Evolutionary conservation across 2,329 filamentous ascomycete genomes (phyloP).

Genomic region (Drechmeria coniospora): DNA sequence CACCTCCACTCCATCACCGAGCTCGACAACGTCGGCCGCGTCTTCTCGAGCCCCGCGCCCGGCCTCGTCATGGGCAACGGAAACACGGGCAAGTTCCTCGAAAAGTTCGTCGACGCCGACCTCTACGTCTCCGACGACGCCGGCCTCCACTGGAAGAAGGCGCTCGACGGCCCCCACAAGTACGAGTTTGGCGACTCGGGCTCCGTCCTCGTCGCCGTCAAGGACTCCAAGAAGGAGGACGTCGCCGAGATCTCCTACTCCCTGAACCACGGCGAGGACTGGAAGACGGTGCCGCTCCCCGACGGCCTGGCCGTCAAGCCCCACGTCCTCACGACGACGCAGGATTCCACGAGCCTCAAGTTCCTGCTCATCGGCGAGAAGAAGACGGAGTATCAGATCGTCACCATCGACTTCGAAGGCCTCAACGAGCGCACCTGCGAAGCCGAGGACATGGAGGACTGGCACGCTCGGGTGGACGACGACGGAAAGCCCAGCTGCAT

Average conservation of each 20-base stretch:
- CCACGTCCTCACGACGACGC: conserved; percentile 66
- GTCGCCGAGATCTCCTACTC: conserved; percentile 55
- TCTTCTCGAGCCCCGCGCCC: conserved; percentile 88
- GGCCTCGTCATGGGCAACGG: conserved; percentile 89
- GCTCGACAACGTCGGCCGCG: conserved; percentile 62
- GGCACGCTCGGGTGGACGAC: conserved; percentile 70
- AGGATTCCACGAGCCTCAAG: conserved; percentile 83
- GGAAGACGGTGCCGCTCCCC: conserved; percentile 57
- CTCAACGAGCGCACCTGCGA: conserved; percentile 69
- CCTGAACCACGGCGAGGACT: conserved; percentile 74
- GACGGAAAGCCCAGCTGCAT: conserved; percentile 73
- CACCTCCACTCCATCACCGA: conserved; percentile 90
- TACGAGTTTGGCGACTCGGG: conserved; percentile 95
- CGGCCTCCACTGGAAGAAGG: conserved; percentile 66
- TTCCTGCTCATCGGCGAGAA: conserved; percentile 63
- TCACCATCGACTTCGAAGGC: conserved; percentile 70
- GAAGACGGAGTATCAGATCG: conserved; percentile 43
- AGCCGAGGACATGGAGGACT: conserved; percentile 68
- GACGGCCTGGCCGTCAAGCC: conserved; percentile 53
- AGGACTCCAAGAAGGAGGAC: conserved; percentile 52
- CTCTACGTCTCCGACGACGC: conserved; percentile 86
- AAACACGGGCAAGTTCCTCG: conserved; percentile 66
- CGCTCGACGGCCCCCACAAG: conserved; percentile 70
- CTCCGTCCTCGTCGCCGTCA: conserved; percentile 70
- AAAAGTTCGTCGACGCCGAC: conserved; percentile 55